Evolutionary conservation across 129 eudicot species (phyloP).

Genomic region (Pseudognaphalium luteoalbum): DNA sequence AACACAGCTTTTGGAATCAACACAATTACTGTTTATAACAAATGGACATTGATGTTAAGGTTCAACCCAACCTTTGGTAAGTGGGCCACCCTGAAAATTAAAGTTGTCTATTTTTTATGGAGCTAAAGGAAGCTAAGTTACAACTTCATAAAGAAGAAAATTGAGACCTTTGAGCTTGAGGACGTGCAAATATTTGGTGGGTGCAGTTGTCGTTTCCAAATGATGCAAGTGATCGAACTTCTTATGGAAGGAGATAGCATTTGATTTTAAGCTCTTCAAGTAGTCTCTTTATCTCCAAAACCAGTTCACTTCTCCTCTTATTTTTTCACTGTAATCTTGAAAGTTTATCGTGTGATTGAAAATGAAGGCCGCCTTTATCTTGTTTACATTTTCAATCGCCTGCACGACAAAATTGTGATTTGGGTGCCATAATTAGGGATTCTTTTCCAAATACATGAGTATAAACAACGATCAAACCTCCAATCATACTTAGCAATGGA

Average conservation of each 20-base stretch:
- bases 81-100: too few species aligned
- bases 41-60: neutral
- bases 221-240: slow-evolving; percentile 56
- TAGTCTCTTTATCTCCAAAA: slow-evolving; percentile 69
- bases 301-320: slow-evolving; percentile 64
- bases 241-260: slow-evolving; percentile 83
- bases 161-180: slow-evolving; percentile 19
- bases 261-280: slow-evolving; percentile 74
- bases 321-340: slow-evolving; percentile 62
- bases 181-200: slow-evolving; percentile 32
- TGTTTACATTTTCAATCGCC: slow-evolving; percentile 88
- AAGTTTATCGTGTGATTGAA: slow-evolving; percentile 89
- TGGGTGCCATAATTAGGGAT: slow-evolving; percentile 74
- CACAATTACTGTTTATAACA: neutral
- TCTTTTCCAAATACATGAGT: slow-evolving; percentile 75
- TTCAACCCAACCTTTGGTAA: neutral
- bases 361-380: slow-evolving; percentile 69
- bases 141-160: slow-evolving; percentile 2
- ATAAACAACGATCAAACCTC: neutral
- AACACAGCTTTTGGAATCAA: neutral
- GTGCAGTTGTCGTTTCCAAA: slow-evolving; percentile 19
- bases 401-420: slow-evolving; percentile 74
- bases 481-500: neutral
- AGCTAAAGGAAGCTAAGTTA: neutral
- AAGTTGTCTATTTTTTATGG: neutral